phyloP scores from a whole-genome alignment of 1,284 basidiomycete species.

The Sporisorium sorghi region DNA sequence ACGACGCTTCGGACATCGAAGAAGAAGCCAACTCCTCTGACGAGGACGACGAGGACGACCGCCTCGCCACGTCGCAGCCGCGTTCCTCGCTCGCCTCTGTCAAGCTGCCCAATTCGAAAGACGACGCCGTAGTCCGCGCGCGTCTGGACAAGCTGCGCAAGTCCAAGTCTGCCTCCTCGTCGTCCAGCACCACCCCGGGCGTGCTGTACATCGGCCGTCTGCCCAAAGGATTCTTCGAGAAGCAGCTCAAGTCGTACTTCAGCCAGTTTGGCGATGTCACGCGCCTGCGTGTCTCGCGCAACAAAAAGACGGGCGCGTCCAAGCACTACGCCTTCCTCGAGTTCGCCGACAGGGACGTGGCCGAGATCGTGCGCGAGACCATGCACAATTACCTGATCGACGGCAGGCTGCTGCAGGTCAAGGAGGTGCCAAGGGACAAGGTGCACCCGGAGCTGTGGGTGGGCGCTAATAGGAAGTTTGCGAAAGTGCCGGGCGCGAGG shows the following conservation, averaged over 20 bases:
- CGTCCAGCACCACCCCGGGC: slow-evolving; percentile 72
- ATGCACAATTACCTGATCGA: slow-evolving; percentile 99
- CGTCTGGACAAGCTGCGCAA: slow-evolving; percentile 59
- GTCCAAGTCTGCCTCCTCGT: slow-evolving; percentile 25
- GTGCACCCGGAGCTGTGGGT: slow-evolving; percentile 95
- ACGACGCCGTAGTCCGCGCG: slow-evolving; percentile 58
- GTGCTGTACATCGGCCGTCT: slow-evolving; percentile 90
- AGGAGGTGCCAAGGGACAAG: slow-evolving; percentile 80
- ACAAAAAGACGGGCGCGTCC: slow-evolving; percentile 93
- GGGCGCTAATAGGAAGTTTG: slow-evolving; percentile 93
- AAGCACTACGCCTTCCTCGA: slow-evolving; percentile 98
- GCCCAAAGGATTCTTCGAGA: slow-evolving; percentile 97
- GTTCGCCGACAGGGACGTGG: slow-evolving; percentile 88
- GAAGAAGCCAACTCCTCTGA: slow-evolving; percentile 54
- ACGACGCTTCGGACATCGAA: slow-evolving; percentile 28
- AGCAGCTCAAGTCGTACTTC: slow-evolving; percentile 91
- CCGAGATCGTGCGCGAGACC: slow-evolving; percentile 94
- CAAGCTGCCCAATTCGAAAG: slow-evolving; percentile 65
- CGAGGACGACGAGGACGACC: slow-evolving; percentile 63
- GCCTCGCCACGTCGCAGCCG: slow-evolving; percentile 14
- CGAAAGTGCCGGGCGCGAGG: slow-evolving; percentile 79
- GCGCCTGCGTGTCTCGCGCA: slow-evolving; percentile 88
- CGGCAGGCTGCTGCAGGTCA: slow-evolving; percentile 89
- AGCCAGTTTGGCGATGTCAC: slow-evolving; percentile 93
- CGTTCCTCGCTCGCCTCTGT: slow-evolving; percentile 35